phyloP scores from a whole-genome alignment of 2,329 filamentous ascomycete species.

The Phoma sp. region DNA sequence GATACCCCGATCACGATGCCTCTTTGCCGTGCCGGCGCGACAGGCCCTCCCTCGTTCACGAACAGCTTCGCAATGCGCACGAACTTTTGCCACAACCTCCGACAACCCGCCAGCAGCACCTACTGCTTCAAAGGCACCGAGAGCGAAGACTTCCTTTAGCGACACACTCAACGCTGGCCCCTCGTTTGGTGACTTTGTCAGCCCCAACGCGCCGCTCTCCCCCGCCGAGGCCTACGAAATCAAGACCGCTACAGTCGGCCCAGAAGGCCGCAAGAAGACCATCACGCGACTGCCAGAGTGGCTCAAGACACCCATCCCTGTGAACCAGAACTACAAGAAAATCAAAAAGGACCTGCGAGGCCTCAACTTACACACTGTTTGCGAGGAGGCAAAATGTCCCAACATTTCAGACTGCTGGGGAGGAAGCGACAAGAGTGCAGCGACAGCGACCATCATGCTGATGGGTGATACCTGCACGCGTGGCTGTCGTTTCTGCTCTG shows the following conservation, averaged over 20 bases:
- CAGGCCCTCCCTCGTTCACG: constrained; percentile 25
- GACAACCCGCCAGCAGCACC: constrained; percentile 36
- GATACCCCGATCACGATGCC: constrained; percentile 42
- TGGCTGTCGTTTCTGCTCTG: constrained; percentile 94
- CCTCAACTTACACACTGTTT: constrained; percentile 90
- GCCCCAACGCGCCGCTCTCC: constrained; percentile 51
- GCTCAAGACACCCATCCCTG: constrained; percentile 95
- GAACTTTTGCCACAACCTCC: constrained; percentile 44
- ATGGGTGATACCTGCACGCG: constrained; percentile 99
- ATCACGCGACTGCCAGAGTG: constrained; percentile 83
- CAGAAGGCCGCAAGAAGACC: constrained; percentile 67
- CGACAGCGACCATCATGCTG: constrained; percentile 98
- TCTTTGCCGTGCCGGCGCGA: constrained; percentile 31
- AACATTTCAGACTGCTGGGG: constrained; percentile 99
- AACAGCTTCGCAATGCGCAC: constrained; percentile 23
- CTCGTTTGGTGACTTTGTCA: constrained; percentile 68
- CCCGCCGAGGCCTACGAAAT: constrained; percentile 64
- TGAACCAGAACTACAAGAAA: constrained; percentile 85
- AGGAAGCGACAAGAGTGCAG: constrained; percentile 82
- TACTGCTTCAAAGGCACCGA: constrained; percentile 35
- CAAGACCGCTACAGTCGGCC: constrained; percentile 67
- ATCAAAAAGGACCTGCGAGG: constrained; percentile 94
- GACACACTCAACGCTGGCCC: constrained; percentile 70
- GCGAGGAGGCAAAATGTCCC: constrained; percentile 95
- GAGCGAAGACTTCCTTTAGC: constrained; percentile 61